Evolutionary conservation across 495 filamentous ascomycete species (phyloP).

Genomic region (Daldinia childiae): DNA sequence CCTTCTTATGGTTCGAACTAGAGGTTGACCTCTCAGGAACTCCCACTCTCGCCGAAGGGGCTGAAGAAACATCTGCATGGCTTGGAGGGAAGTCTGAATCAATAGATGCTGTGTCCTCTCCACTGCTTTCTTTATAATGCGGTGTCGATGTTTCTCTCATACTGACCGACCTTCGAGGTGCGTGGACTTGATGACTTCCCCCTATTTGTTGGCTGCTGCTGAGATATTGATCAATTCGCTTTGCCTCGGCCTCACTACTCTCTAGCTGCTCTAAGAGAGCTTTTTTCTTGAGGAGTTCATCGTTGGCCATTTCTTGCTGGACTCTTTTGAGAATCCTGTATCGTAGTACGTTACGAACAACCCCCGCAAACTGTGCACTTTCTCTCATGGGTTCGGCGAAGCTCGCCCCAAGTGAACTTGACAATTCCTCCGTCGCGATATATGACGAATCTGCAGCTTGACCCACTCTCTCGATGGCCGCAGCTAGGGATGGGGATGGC

Average conservation of each 20-base stretch:
- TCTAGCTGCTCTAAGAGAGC: constrained; percentile 82
- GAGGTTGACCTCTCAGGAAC: constrained; percentile 56
- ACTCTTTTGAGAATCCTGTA: constrained; percentile 92
- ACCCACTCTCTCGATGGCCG: constrained; percentile 91
- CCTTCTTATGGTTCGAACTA: constrained; percentile 71
- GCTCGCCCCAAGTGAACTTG: constrained; percentile 79
- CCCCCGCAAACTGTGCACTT: constrained; percentile 94
- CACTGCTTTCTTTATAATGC: constrained; percentile 57
- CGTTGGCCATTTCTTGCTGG: constrained; percentile 96
- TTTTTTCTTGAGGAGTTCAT: constrained; percentile 86
- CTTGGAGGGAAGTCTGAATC: constrained; percentile 95
- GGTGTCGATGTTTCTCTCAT: constrained; percentile 58
- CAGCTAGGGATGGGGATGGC: constrained; percentile 83
- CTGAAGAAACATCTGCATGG: constrained; percentile 72
- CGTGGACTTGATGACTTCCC: constrained; percentile 50
- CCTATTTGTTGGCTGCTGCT: constrained; percentile 68
- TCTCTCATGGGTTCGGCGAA: constrained; percentile 98
- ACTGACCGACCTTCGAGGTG: constrained; percentile 73
- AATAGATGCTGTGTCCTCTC: constrained; percentile 80
- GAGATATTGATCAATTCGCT: constrained; percentile 91
- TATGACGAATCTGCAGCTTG: constrained; percentile 97
- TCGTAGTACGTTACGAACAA: constrained; percentile 85
- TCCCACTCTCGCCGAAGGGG: constrained; percentile 70
- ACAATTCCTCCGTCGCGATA: constrained; percentile 92
- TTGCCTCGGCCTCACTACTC: constrained; percentile 87